Percentiles rank a stretch among this genome's conserved stretches.
Evolutionary conservation across 2,329 filamentous ascomycete genomes (phyloP).

Genomic region (Aspergillus carbonarius): DNA sequence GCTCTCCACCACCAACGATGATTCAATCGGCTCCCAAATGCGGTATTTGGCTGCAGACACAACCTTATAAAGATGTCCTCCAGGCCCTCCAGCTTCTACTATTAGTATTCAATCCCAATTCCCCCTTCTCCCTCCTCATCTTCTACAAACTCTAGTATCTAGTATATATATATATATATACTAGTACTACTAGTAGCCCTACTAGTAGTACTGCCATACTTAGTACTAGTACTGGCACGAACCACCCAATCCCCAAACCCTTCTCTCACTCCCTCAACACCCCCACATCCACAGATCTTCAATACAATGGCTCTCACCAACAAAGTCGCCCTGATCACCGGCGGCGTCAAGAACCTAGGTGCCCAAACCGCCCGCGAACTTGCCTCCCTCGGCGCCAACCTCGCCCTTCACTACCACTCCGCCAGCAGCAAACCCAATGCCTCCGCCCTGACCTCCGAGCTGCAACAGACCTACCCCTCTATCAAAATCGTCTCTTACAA

Average conservation of each 20-base stretch:
- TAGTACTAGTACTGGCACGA: no score
- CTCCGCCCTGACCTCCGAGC: conserved; percentile 35
- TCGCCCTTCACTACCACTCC: conserved; percentile 47
- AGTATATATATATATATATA: no score
- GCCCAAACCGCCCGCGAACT: conserved; percentile 41
- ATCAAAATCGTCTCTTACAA: conserved; percentile 44
- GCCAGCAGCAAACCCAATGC: conserved; percentile 39
- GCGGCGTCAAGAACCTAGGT: conserved; percentile 46
- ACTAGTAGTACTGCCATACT: no score
- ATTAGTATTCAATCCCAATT: background rate
- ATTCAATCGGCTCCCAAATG: background rate
- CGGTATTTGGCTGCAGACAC: background rate
- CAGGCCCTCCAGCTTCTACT: background rate
- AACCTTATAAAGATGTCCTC: background rate
- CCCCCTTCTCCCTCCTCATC: background rate
- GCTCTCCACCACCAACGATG: background rate
- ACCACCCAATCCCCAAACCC: no score
- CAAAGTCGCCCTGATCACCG: conserved; percentile 45
- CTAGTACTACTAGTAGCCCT: no score
- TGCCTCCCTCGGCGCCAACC: conserved; percentile 35
- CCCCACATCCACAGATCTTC: background rate
- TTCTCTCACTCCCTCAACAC: no score
- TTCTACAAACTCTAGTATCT: no score
- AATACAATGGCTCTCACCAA: conserved; percentile 39
- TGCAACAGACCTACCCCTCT: conserved; percentile 34